phyloP scores from a whole-genome alignment of 352 stramenopile genomes.

The Aphanomyces astaci region DNA sequence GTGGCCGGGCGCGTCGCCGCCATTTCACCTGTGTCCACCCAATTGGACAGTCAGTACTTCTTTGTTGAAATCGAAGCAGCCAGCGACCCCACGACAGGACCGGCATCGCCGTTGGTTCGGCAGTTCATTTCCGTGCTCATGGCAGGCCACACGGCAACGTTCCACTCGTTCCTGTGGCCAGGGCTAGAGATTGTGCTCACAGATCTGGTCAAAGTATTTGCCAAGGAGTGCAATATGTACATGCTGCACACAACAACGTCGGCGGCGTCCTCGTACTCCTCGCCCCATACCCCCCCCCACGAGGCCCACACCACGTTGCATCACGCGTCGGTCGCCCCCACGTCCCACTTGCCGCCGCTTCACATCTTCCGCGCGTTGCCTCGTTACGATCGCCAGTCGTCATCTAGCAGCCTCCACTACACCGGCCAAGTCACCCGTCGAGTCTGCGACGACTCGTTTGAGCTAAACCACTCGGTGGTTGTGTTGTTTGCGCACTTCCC shows the following conservation, averaged over 20 bases:
- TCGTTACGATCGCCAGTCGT: not conserved
- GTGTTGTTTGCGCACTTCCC: constrained; percentile 20
- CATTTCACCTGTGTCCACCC: constrained; percentile 49
- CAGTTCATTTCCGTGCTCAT: constrained; percentile 49
- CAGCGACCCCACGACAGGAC: not conserved
- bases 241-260: constrained; percentile 42
- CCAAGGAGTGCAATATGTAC: constrained; percentile 48
- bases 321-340: not conserved
- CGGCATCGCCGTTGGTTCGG: constrained; percentile 18
- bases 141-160: constrained; percentile 31
- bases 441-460: constrained; percentile 5
- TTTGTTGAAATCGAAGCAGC: constrained; percentile 52
- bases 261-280: not conserved
- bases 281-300: not conserved
- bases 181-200: constrained; percentile 41
- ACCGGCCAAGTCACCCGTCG: not conserved
- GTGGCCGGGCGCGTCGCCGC: constrained; percentile 42
- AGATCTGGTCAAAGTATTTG: constrained; percentile 58
- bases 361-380: not conserved
- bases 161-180: constrained; percentile 42
- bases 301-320: not conserved
- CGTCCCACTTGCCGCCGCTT: not conserved
- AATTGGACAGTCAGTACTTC: constrained; percentile 46
- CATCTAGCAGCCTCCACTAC: not conserved
- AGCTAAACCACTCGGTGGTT: not conserved